Base-by-base conservation (phyloP, 1,284 basidiomycete genomes). In the Flammula alnicola region DNA sequence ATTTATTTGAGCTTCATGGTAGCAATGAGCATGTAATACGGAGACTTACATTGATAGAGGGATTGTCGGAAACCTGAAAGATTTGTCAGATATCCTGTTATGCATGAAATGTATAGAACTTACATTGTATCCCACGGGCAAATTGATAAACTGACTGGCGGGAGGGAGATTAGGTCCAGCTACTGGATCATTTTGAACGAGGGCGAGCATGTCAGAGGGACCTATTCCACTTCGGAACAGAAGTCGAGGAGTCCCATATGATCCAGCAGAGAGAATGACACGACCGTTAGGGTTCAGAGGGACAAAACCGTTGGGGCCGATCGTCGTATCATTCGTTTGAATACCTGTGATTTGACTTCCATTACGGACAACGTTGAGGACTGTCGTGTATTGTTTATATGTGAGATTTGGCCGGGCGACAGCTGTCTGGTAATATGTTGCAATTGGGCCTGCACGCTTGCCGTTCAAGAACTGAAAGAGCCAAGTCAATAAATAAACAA, bases 221-320 rank as follows among this genome's bases (percentile, higher is more conserved):
- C 83, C 83, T 49, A 86, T 84, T 27, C 83, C 83, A 56, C 77
- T 80, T 47, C 76, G 74, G 75, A 81, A 84, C n/a, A 86, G 71
- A 47, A 84, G 73, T 33, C 83, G 74, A 27, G 83, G 67, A 17
- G 80, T 77, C 9, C 81, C 80, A 51, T 77, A 83, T 4, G 80
- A 69, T 6, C 82, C 83, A 16, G 74, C 78, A 7, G 80, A 76
- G 16, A 86, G 75, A 47, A 86, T 74, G 44, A 86, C 83, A 35
- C 83, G 78, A 11, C 83, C 83, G 14, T 79, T 79, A 4, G 75
- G 62, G 29, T 72, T 84, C 37, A 85, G 66, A 8, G 80, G 79
- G 27, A 83, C 70, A 59, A 84, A 63, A 31, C 83, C 81, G 48
- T 78, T 69, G 8, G 76, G 75, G 6, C 79, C 79, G 29, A 83